These are phyloP conservation scores for Solanum infundibuliforme DNA, from an alignment of 257 asterid genomes.

Conservation along the genomic window DNA sequence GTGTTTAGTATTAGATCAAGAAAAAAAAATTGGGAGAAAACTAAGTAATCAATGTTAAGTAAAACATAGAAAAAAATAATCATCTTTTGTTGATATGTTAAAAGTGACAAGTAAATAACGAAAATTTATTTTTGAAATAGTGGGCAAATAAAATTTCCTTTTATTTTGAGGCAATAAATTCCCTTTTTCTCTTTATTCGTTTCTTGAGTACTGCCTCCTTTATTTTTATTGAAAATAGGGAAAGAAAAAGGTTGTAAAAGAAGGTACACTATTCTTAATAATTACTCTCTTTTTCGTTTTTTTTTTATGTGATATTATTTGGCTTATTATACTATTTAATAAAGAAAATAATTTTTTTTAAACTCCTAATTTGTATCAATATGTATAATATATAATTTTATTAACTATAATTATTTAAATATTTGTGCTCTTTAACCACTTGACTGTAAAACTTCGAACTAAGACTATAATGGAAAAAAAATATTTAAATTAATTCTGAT, in stretches of 20 bases:
- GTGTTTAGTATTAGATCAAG: not conserved
- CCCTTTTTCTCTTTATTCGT: not conserved
- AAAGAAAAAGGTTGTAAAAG: not conserved
- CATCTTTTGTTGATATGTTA: too few relatives aligned
- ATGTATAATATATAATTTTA: not conserved
- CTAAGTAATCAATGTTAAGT: not conserved
- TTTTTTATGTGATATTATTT: not conserved
- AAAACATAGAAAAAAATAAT: not conserved
- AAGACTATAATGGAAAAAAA: not conserved
- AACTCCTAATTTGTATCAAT: not conserved
- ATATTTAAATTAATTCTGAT: not conserved
- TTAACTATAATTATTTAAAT: not conserved
- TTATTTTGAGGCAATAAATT: not conserved
- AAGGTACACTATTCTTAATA: not conserved
- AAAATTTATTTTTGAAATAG: too few relatives aligned
- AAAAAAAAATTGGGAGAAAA: rapidly evolving
- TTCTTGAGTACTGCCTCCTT: not conserved
- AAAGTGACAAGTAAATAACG: too few relatives aligned
- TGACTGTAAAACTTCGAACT: not conserved
- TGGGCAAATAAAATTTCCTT: not conserved
- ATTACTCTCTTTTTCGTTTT: not conserved
- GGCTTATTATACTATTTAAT: not conserved
- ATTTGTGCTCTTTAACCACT: not conserved
- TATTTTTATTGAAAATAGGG: not conserved
- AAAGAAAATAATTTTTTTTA: not conserved